Evolutionary conservation across 805 yeast genomes (phyloP).

Genomic region (Deakozyma indianensis): DNA sequence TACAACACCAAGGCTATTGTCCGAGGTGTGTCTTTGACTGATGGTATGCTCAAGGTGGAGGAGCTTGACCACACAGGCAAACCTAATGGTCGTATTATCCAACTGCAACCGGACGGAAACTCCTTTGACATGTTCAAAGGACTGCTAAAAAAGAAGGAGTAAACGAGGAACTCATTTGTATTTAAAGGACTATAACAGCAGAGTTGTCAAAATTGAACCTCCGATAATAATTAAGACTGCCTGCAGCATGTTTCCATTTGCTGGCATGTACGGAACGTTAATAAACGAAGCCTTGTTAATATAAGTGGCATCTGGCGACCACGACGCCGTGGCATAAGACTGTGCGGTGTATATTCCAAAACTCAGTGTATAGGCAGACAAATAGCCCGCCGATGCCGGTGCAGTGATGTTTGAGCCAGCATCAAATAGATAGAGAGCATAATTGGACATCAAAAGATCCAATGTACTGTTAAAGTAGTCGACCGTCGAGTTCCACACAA

Average conservation of each 20-base stretch:
- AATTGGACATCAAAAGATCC: constrained; percentile 20
- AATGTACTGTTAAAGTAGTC: constrained; percentile 13
- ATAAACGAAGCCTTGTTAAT: constrained; percentile 9
- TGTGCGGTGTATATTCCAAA: constrained; percentile 27
- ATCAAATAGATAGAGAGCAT: constrained; percentile 24
- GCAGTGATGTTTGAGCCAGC: constrained; percentile 16
- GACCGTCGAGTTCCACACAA: constrained; percentile 25
- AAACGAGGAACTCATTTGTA: neutral
- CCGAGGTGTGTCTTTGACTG: constrained; percentile 69
- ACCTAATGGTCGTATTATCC: constrained; percentile 41
- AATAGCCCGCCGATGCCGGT: constrained; percentile 21
- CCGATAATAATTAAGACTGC: neutral
- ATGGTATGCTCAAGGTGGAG: constrained; percentile 69
- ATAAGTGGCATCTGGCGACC: constrained; percentile 16
- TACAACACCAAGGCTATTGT: constrained; percentile 45
- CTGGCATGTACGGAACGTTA: neutral
- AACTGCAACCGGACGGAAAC: constrained; percentile 93
- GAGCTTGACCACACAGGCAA: constrained; percentile 36
- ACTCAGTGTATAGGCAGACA: constrained; percentile 17
- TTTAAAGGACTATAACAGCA: neutral
- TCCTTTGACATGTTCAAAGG: constrained; percentile 93
- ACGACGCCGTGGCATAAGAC: constrained; percentile 16
- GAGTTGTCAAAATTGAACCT: neutral
- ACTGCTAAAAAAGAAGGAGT: constrained; percentile 47
- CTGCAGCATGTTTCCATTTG: neutral